Evolutionary conservation across 441 rosid species (phyloP).

Genomic region (Monsonia emarginata): DNA sequence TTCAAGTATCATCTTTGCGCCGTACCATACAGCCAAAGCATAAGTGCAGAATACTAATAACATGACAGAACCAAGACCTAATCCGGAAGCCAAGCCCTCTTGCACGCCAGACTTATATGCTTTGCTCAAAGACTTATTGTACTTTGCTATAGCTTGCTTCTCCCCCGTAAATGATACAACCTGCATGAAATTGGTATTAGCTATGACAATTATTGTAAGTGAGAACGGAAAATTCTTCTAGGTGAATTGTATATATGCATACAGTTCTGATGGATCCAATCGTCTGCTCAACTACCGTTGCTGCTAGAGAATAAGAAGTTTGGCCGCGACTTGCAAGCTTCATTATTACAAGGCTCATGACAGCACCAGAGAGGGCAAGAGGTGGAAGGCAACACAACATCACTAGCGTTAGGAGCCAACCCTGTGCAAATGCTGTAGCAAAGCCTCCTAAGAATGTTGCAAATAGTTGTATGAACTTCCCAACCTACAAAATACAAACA

Average conservation of each 20-base stretch:
- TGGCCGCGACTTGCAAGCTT: constrained; percentile 57
- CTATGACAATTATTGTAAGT: neutral
- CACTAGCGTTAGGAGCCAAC: constrained; percentile 49
- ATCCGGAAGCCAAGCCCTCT: constrained; percentile 57
- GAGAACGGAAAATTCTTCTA: neutral
- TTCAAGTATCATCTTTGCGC: constrained; percentile 38
- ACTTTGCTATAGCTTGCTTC: constrained; percentile 46
- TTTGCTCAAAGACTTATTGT: constrained; percentile 41
- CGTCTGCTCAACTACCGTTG: constrained; percentile 63
- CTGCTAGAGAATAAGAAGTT: constrained; percentile 53
- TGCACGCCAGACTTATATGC: constrained; percentile 40
- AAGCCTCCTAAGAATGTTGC: constrained; percentile 63
- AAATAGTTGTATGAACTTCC: constrained; percentile 51
- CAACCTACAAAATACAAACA: constrained; percentile 39
- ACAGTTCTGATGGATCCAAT: constrained; percentile 70
- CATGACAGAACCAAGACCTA: constrained; percentile 42
- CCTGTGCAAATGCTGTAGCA: constrained; percentile 42
- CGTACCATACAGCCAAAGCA: constrained; percentile 48
- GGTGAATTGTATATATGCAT: constrained; percentile 20
- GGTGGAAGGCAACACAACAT: constrained; percentile 50
- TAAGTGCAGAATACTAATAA: constrained; percentile 35
- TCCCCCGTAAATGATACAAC: constrained; percentile 70
- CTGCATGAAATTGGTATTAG: constrained; percentile 21
- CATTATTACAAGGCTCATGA: constrained; percentile 30
- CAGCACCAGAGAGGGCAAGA: constrained; percentile 42